Evolutionary conservation across 208 protist genomes (phyloP).

Genomic region (Acanthamoeba triangularis): DNA sequence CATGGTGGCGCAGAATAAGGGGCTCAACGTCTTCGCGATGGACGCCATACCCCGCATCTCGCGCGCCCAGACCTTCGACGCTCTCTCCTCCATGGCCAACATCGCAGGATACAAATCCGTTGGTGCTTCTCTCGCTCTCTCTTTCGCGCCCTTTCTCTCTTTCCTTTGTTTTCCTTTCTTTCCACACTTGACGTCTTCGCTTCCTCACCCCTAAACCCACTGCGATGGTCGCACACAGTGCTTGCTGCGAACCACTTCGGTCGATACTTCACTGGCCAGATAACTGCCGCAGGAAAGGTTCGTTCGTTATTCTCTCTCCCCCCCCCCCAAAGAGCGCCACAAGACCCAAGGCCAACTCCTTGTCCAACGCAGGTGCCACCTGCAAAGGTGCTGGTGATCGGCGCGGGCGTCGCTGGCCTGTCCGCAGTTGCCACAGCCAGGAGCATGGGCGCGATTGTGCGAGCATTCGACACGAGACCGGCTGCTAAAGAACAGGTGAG

Average conservation of each 20-base stretch:
- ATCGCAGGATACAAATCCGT: slow-evolving; percentile 95
- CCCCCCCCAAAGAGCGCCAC: neutral
- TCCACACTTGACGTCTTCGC: neutral
- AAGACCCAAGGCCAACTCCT: neutral
- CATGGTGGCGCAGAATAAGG: slow-evolving; percentile 77
- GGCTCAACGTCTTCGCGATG: slow-evolving; percentile 90
- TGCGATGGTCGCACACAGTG: neutral
- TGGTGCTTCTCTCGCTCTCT: neutral
- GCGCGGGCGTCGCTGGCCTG: slow-evolving; percentile 95
- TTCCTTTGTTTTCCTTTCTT: neutral
- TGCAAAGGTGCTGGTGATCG: slow-evolving; percentile 92
- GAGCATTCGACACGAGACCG: slow-evolving; percentile 94
- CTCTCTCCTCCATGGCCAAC: slow-evolving; percentile 94
- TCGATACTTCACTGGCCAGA: slow-evolving; percentile 92
- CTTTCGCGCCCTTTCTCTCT: neutral
- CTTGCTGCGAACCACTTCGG: slow-evolving; percentile 87
- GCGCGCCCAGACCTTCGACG: slow-evolving; percentile 92
- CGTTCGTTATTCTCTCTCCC: neutral
- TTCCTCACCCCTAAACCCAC: neutral
- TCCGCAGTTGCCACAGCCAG: slow-evolving; percentile 94
- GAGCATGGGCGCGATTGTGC: slow-evolving; percentile 95
- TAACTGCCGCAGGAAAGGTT: slow-evolving; percentile 96
- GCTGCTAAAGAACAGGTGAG: slow-evolving; percentile 94
- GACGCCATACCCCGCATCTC: slow-evolving; percentile 93
- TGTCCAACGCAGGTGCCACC: slow-evolving; percentile 24